Evolutionary conservation across 768 basidiomycete genomes (phyloP).

Genomic region (Neoboletus brunneissimus): DNA sequence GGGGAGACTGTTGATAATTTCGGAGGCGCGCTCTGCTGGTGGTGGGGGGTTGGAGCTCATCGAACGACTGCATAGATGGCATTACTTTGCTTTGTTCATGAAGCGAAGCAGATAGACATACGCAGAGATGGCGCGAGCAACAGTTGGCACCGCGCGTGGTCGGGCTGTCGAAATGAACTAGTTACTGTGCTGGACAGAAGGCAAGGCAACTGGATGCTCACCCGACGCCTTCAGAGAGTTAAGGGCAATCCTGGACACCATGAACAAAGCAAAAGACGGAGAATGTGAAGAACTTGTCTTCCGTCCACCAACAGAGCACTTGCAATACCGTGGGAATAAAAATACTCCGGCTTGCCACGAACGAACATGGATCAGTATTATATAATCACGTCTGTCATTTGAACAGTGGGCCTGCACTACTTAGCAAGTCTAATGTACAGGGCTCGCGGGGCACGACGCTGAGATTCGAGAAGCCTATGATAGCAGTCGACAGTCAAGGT

Average conservation of each 20-base stretch:
- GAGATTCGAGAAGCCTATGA: background rate
- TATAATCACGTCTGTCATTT: slow-evolving; percentile 6
- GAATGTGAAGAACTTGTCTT: slow-evolving; percentile 5
- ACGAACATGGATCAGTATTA: slow-evolving; percentile 7
- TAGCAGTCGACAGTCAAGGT: background rate
- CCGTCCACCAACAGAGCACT: slow-evolving; percentile 2
- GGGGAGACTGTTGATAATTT: slow-evolving; percentile 85
- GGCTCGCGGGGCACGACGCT: background rate
- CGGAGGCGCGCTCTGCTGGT: slow-evolving; percentile 82
- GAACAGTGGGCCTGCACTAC: no score
- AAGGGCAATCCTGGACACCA: slow-evolving; percentile 73
- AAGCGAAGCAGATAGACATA: slow-evolving; percentile 32
- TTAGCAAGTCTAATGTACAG: no score
- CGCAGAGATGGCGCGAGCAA: slow-evolving; percentile 47
- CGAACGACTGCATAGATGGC: slow-evolving; percentile 48
- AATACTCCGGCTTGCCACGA: slow-evolving; percentile 33
- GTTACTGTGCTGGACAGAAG: background rate
- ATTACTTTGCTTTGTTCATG: slow-evolving; percentile 6
- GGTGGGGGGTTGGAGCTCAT: slow-evolving; percentile 67
- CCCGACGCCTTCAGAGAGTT: slow-evolving; percentile 62
- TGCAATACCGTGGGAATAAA: slow-evolving; percentile 29
- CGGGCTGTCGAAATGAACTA: slow-evolving; percentile 40
- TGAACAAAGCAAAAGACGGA: slow-evolving; percentile 25
- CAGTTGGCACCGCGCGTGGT: slow-evolving; percentile 49
- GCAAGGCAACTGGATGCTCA: slow-evolving; percentile 24